Evolutionary conservation across 129 eudicot genomes (phyloP).

Genomic region (Tagetes erecta): DNA sequence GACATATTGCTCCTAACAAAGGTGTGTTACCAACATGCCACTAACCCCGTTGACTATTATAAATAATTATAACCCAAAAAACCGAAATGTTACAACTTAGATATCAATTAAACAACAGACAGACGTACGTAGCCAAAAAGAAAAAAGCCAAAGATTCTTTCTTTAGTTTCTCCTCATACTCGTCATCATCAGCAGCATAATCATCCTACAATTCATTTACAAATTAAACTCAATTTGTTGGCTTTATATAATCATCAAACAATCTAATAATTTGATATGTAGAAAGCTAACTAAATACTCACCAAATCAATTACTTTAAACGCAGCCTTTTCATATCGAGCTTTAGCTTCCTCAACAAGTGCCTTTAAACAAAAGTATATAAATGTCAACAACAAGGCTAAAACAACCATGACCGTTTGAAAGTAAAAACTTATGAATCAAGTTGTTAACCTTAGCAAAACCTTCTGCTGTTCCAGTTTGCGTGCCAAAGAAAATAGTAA

Average conservation of each 20-base stretch:
- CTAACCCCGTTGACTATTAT: no score
- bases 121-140: constrained; percentile 91
- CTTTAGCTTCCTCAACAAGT: constrained; percentile 92
- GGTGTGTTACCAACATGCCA: no score
- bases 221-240: constrained; percentile 13
- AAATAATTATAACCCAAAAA: constrained; percentile 1
- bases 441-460: constrained; percentile 69
- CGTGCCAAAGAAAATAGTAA: constrained; percentile 84
- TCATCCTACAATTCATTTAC: constrained; percentile 60
- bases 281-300: constrained; percentile 28
- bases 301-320: constrained; percentile 89
- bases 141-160: constrained; percentile 85
- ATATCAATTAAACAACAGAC: constrained; percentile 1
- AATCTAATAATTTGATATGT: constrained; percentile 1
- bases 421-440: background rate
- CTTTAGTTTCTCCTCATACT: constrained; percentile 81
- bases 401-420: background rate
- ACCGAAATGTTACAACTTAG: background rate
- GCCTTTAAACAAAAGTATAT: constrained; percentile 53
- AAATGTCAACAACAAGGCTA: constrained; percentile 17
- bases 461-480: constrained; percentile 99
- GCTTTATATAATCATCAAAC: constrained; percentile 7
- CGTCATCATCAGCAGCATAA: constrained; percentile 95
- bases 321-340: constrained; percentile 78
- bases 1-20: no score